Percentiles rank a stretch among this genome's conserved stretches.
These are phyloP conservation scores for Carallia brachiata DNA, from an alignment of 345 rosid species.

Conservation along the genomic window DNA sequence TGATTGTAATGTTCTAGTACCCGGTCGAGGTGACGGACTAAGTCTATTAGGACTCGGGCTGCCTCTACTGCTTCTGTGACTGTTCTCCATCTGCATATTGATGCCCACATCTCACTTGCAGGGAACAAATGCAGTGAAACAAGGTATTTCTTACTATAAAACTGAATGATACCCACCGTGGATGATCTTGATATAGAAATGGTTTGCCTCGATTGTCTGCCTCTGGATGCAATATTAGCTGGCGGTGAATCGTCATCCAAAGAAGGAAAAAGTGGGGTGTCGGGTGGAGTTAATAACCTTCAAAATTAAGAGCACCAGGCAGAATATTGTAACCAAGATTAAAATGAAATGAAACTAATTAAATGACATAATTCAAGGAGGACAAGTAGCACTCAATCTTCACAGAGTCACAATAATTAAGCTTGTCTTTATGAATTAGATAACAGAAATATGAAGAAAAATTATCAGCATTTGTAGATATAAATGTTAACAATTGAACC, in stretches of 20 bases:
- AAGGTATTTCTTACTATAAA: background rate
- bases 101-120: conserved; percentile 8
- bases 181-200: conserved; percentile 90
- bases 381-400: background rate
- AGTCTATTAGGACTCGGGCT: conserved; percentile 94
- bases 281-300: conserved; percentile 98
- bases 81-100: conserved; percentile 79
- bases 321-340: conserved; percentile 30
- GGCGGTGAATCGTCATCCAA: conserved; percentile 77
- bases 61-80: conserved; percentile 82
- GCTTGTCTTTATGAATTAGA: too few relatives aligned
- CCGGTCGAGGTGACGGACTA: conserved; percentile 84
- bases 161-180: conserved; percentile 51
- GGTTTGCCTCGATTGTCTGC: conserved; percentile 85
- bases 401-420: too few relatives aligned
- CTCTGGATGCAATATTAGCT: conserved; percentile 56
- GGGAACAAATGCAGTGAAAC: background rate
- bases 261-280: conserved; percentile 92
- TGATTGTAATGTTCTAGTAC: conserved; percentile 55
- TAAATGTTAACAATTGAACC: too few relatives aligned
- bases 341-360: background rate
- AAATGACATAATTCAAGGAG: background rate
- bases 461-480: background rate
- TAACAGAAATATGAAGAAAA: background rate
- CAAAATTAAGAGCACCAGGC: conserved; percentile 32